phyloP scores from a whole-genome alignment of 2,329 filamentous ascomycete species.

The Aspergillus uvarum region DNA sequence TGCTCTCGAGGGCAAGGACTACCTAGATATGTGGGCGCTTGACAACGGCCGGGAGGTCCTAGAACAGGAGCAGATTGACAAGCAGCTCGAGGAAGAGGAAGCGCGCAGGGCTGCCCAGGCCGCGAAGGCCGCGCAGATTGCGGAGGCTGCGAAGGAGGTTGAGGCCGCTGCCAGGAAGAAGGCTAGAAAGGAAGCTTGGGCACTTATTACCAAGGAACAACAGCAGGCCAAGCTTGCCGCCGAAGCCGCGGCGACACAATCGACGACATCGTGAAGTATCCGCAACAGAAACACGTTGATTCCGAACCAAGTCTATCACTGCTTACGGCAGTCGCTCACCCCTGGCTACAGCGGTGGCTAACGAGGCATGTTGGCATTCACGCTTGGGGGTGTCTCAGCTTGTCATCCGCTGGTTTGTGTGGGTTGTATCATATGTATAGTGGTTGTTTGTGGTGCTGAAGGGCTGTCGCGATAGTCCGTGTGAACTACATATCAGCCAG shows the following conservation, averaged over 20 bases:
- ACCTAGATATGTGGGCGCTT: constrained; percentile 41
- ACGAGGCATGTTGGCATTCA: not conserved
- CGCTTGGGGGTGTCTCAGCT: not conserved
- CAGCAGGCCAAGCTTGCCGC: not conserved
- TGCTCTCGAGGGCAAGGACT: constrained; percentile 37
- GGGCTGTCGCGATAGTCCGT: not conserved
- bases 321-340: not conserved
- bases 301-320: not conserved
- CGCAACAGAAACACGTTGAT: not conserved
- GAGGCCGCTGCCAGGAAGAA: not conserved
- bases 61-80: constrained; percentile 24
- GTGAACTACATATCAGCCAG: not conserved
- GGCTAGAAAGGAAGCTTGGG: not conserved
- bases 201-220: no score
- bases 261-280: not conserved
- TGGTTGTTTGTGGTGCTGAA: constrained; percentile 15
- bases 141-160: no score
- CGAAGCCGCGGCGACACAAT: not conserved
- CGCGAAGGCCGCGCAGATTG: not conserved
- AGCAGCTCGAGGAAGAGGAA: constrained; percentile 6
- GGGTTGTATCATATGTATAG: constrained; percentile 22
- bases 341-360: not conserved
- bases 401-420: constrained; percentile 1
- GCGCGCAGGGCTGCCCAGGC: not conserved
- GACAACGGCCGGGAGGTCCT: constrained; percentile 37